phyloP scores from a whole-genome alignment of 73 alveolate genomes.

The Blepharisma japonicum region DNA sequence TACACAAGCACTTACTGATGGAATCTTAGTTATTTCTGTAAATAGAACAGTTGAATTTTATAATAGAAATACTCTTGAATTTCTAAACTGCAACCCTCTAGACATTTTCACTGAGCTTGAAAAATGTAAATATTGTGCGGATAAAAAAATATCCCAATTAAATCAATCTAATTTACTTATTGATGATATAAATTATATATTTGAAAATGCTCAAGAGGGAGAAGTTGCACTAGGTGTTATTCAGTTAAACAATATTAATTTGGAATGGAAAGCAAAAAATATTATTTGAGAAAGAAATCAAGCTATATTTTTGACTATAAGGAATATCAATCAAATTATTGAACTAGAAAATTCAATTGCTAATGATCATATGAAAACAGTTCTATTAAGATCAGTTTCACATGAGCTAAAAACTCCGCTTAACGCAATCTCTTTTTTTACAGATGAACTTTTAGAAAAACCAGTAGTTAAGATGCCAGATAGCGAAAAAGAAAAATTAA shows the following conservation, averaged over 20 bases:
- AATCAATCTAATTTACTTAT: neutral
- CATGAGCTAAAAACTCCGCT: slow-evolving; percentile 25
- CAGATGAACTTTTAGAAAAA: neutral
- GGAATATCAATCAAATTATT: slow-evolving; percentile 2
- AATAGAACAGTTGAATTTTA: no score
- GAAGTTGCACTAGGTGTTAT: neutral
- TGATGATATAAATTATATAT: neutral
- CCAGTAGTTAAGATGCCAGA: neutral
- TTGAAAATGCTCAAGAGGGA: neutral
- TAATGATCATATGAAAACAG: neutral
- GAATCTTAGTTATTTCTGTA: no score
- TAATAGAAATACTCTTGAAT: no score
- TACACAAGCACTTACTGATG: no score
- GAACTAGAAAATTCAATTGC: neutral
- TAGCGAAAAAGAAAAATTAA: neutral
- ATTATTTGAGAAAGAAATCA: neutral
- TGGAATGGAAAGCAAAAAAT: slow-evolving; percentile 7
- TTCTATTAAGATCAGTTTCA: neutral
- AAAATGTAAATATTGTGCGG: no score
- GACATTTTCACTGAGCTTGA: no score
- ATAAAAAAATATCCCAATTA: no score
- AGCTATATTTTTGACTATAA: neutral
- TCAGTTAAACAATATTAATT: neutral
- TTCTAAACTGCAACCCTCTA: no score
- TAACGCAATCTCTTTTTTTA: neutral